Base-by-base conservation (phyloP, 1,284 basidiomycete genomes). In the Albatrellus sp. region DNA sequence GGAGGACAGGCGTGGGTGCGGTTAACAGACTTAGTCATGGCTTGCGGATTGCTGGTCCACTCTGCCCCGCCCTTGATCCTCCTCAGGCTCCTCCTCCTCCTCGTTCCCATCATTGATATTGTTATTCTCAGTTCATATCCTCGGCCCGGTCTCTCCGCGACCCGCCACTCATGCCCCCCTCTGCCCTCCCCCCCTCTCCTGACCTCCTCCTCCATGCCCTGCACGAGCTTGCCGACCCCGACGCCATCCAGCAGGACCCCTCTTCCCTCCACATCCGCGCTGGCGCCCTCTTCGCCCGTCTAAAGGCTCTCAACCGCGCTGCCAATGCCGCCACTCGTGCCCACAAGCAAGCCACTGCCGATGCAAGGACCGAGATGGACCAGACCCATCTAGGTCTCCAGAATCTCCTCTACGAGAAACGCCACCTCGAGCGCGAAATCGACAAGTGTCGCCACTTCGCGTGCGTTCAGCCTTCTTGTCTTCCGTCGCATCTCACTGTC, bases 371-470 rank as follows among this genome's bases (percentile, higher is more conserved):
- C 40, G 79, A 84, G 50, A 86, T 89, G 81, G 86, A 89, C 62
- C 80, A 87, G 61, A 78, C 83, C 1, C 76, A 86, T 60, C 75
- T 89, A 24, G 75, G 79, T 12, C 72, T 89, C 30, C 85, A 89
- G 60, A 89, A 89, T 52, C 64, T 89, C 35, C 69, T 85, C 43
- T 89, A 89, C 52, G 85, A 89, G 61, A 86, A 85, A 57, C 68
- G 86, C 28, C 85, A 89, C 57, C 71, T 89, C 9, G 85, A 89
- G 59, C 70, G 83, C 49, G 85, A 89, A 63, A 89, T 89, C 29
- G 85, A 88, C 55, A 89, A 89, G 60, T 89, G 85, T 61, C 73
- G 81, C 44, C 84, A 88, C 55, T 89, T 89, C 58, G 84, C 81
- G 85, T 89, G 57, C 57, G 82, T 67, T 32, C 35, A 33, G 11